phyloP scores from a whole-genome alignment of 106 monocot species.

The Allium sativum region DNA sequence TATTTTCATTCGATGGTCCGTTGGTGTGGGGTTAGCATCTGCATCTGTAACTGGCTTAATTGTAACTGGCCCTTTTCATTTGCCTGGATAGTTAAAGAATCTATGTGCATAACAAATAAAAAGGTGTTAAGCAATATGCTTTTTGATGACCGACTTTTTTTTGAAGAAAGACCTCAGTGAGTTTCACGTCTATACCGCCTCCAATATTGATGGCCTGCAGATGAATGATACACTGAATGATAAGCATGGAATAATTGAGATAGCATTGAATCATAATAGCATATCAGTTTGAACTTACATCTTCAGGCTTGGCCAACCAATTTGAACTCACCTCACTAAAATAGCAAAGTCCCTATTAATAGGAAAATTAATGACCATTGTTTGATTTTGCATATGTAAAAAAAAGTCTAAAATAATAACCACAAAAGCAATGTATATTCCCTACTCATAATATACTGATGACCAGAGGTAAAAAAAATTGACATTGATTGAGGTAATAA shows the following conservation, averaged over 20 bases:
- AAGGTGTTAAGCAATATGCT: no score
- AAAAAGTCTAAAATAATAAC: no score
- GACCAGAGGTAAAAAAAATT: no score
- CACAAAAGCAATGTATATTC: no score
- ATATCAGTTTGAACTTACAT: slow-evolving; percentile 43
- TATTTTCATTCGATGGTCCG: slow-evolving; percentile 21
- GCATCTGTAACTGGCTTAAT: slow-evolving; percentile 66
- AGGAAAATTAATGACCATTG: background rate
- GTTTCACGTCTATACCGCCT: slow-evolving; percentile 80
- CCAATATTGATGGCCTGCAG: slow-evolving; percentile 79
- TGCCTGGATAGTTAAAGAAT: slow-evolving; percentile 49
- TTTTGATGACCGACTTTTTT: no score
- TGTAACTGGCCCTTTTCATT: slow-evolving; percentile 96
- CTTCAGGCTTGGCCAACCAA: slow-evolving; percentile 87
- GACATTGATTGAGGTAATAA: no score
- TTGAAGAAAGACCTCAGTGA: slow-evolving; percentile 95
- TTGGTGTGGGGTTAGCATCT: slow-evolving; percentile 12
- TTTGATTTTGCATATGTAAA: no score
- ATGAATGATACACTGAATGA: no score
- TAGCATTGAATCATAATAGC: no score
- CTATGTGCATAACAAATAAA: no score
- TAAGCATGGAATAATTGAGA: no score
- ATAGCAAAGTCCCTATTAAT: slow-evolving; percentile 85
- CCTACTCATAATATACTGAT: no score
- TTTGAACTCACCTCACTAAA: slow-evolving; percentile 89